Conservation (phyloP, 1,284 basidiomycete genomes). For the Fomitopsis palustris region DNA sequence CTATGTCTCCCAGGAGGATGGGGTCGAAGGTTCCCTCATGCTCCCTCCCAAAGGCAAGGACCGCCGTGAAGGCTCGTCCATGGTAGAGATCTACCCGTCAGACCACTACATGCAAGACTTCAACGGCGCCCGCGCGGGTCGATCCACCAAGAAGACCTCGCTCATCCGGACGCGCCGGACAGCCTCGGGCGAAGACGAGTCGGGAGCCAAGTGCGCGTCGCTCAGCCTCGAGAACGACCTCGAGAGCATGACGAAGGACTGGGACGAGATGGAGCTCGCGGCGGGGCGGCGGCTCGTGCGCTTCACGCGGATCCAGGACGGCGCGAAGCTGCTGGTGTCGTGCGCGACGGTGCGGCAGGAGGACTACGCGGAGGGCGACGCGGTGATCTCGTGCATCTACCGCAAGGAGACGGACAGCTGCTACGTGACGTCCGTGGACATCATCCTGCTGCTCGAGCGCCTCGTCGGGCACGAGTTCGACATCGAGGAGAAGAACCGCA, state of each 20-base stretch:
- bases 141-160: conserved; percentile 23
- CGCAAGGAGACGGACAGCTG: conserved; percentile 75
- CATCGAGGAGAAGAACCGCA: conserved; percentile 96
- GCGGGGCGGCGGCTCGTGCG: conserved; percentile 69
- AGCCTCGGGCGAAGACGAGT: conserved; percentile 30
- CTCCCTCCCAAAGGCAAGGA: conserved; percentile 4
- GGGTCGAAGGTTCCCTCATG: background rate
- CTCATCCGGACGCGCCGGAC: conserved; percentile 36
- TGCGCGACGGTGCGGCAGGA: conserved; percentile 60
- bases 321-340: conserved; percentile 57
- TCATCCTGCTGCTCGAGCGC: conserved; percentile 89
- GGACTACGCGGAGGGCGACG: conserved; percentile 52
- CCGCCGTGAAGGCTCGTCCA: conserved; percentile 12
- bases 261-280: conserved; percentile 56
- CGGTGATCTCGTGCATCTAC: conserved; percentile 88
- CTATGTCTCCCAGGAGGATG: background rate
- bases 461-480: conserved; percentile 83
- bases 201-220: conserved; percentile 42
- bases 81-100: conserved; percentile 13
- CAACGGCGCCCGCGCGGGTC: conserved; percentile 4
- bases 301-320: conserved; percentile 61
- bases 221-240: conserved; percentile 57
- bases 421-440: conserved; percentile 93
- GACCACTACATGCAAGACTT: conserved; percentile 1
- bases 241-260: conserved; percentile 46